phyloP scores from a whole-genome alignment of 805 yeast species.

The Middelhovenomyces tepae region DNA sequence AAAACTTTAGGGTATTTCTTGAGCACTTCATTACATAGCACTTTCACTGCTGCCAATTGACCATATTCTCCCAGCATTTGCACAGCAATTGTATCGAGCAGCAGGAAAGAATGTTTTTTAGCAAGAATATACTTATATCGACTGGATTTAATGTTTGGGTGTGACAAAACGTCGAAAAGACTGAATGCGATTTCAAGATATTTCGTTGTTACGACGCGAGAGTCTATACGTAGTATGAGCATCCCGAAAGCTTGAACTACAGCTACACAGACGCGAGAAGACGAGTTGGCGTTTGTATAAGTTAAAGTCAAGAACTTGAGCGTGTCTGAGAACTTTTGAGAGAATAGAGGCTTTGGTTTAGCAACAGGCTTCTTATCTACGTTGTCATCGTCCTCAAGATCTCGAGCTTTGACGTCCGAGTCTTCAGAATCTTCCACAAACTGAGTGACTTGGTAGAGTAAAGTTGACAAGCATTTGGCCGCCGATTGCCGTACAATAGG shows the following conservation, averaged over 20 bases:
- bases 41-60: slow-evolving; percentile 18
- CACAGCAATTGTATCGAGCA: slow-evolving; percentile 21
- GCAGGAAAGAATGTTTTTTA: slow-evolving; percentile 17
- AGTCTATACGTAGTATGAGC: slow-evolving; percentile 13
- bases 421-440: slow-evolving; percentile 11
- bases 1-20: slow-evolving; percentile 18
- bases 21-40: slow-evolving; percentile 17
- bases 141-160: slow-evolving; percentile 10
- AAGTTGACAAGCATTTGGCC: slow-evolving; percentile 22
- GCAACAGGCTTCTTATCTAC: slow-evolving; percentile 8
- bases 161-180: slow-evolving; percentile 14
- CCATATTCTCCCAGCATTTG: slow-evolving; percentile 25
- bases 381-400: slow-evolving; percentile 11
- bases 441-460: slow-evolving; percentile 14
- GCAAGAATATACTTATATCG: slow-evolving; percentile 16
- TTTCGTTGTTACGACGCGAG: slow-evolving; percentile 15
- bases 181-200: slow-evolving; percentile 18
- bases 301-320: slow-evolving; percentile 14
- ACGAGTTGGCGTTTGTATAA: slow-evolving; percentile 14
- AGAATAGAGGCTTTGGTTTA: slow-evolving; percentile 10
- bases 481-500: slow-evolving; percentile 23
- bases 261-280: slow-evolving; percentile 19
- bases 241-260: slow-evolving; percentile 19
- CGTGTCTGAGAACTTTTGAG: slow-evolving; percentile 18
- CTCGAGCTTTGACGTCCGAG: slow-evolving; percentile 10